Conservation (phyloP, 495 filamentous ascomycete genomes). For the Wilcoxina mikolae region DNA sequence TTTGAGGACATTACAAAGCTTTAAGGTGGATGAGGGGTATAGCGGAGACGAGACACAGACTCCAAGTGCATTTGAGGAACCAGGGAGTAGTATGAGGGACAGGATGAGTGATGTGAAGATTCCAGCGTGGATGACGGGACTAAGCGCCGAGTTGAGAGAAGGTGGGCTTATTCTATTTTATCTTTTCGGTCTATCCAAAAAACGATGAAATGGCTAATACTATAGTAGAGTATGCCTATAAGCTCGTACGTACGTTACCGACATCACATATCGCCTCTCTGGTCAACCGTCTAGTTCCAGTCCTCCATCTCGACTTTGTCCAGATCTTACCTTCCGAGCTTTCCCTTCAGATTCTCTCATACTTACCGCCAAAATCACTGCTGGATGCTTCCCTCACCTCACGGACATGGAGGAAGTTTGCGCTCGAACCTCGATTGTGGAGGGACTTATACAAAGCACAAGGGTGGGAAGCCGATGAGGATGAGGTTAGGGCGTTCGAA, state of each 20-base stretch:
- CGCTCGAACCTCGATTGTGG: constrained; percentile 79
- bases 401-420: constrained; percentile 62
- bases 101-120: constrained; percentile 20
- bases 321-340: constrained; percentile 73
- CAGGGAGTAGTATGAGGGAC: constrained; percentile 10
- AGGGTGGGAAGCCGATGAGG: constrained; percentile 62
- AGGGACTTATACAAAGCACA: constrained; percentile 61
- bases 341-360: constrained; percentile 73
- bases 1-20: constrained; percentile 8
- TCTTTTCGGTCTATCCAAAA: not conserved
- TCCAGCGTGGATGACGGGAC: constrained; percentile 24
- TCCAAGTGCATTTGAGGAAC: constrained; percentile 22
- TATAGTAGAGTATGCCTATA: constrained; percentile 27
- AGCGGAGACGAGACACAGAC: constrained; percentile 28
- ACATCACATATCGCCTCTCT: constrained; percentile 27
- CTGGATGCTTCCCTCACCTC: constrained; percentile 65
- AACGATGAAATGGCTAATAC: not conserved
- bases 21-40: constrained; percentile 27
- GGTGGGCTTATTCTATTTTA: constrained; percentile 18
- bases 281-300: constrained; percentile 26
- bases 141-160: constrained; percentile 24
- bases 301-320: constrained; percentile 67
- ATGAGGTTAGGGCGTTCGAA: constrained; percentile 55
- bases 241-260: constrained; percentile 27
- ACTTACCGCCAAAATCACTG: constrained; percentile 61